Base-by-base conservation (phyloP, 2,329 filamentous ascomycete genomes). In the Dryadomyces quercivorus region DNA sequence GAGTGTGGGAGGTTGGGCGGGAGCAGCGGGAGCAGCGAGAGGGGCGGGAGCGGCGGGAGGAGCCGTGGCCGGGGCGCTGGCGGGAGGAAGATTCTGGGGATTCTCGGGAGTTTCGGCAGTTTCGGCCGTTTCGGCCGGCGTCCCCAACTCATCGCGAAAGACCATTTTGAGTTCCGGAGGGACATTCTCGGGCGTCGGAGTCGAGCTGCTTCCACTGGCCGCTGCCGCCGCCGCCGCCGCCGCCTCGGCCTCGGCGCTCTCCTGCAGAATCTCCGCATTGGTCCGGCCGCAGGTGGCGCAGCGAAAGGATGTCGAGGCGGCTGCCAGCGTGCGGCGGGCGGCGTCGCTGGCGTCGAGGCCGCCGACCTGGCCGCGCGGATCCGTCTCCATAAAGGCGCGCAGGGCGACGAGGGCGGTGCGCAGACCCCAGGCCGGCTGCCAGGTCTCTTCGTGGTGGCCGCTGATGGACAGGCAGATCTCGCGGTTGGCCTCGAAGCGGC, bases 371-470 rank as follows among this genome's bases (percentile, higher is more conserved):
- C 93, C 93, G 61, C 80, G 82, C 9, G 87, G 83, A 61, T 92
- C 88, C 3, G 86, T 91, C 67, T 94, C 90, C 90, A 98, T 97
- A 69, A 96, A 96, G 61, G 81, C 86, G 54, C 93, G 74, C 50
- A 97, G 81, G 15, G 81, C 81, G 45, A 84, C 79, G 7, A 98
- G 72, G 16, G 93, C 92, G 4, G 93, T 97, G 57, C 93, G 79
- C 10, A 98, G 85, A 0, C 93, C 93, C 93, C 93, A 98, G 0
- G 93, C 93, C 0, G 93, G 93, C 76, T 96, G 92, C 93, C 93
- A 98, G 16, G 88, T 95, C 73, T 97, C 93, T 68, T 97, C 93
- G 70, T 98, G 93, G 69, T 96, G 92, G 2, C 91, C 92, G 52
- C 82, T 88, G 63, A 97, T 98, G 63, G 82, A 88, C 16, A 98